Percentiles rank a stretch among this genome's conserved stretches.
phyloP scores from a whole-genome alignment of 805 yeast genomes.

The Cyberlindnera maritima region DNA sequence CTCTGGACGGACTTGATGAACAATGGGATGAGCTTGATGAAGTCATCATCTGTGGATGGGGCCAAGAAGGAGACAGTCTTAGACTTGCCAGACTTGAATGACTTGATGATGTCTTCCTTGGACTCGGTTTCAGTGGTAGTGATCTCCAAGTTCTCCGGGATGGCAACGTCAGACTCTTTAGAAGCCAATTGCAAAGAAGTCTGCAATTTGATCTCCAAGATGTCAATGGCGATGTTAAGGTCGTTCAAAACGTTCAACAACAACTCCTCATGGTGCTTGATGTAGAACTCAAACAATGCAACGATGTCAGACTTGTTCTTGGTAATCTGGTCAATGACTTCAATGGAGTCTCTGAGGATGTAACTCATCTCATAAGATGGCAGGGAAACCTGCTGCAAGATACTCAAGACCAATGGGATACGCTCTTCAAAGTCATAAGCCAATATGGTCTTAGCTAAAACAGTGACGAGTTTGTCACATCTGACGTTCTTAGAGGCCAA shows the following conservation, averaged over 20 bases:
- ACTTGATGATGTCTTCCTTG: slow-evolving; percentile 15
- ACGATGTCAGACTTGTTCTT: slow-evolving; percentile 38
- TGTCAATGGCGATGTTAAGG: slow-evolving; percentile 36
- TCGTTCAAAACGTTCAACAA: slow-evolving; percentile 39
- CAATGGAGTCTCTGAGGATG: slow-evolving; percentile 38
- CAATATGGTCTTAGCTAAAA: slow-evolving; percentile 41
- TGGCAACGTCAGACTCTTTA: slow-evolving; percentile 26
- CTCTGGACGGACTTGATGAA: slow-evolving; percentile 43
- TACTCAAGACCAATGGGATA: slow-evolving; percentile 34
- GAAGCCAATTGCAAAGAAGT: slow-evolving; percentile 45
- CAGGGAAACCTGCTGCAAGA: slow-evolving; percentile 32
- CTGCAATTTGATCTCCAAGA: slow-evolving; percentile 65
- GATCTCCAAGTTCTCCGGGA: slow-evolving; percentile 17
- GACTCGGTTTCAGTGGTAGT: slow-evolving; percentile 16
- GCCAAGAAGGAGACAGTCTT: slow-evolving; percentile 35
- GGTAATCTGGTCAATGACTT: slow-evolving; percentile 32
- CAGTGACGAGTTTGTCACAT: slow-evolving; percentile 42
- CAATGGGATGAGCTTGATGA: slow-evolving; percentile 38
- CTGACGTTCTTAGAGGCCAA: slow-evolving; percentile 28
- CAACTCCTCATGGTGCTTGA: slow-evolving; percentile 35
- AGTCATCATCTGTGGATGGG: slow-evolving; percentile 36
- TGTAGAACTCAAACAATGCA: slow-evolving; percentile 38
- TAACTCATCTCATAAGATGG: slow-evolving; percentile 37
- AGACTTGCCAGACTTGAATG: slow-evolving; percentile 19
- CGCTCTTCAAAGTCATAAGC: slow-evolving; percentile 39